These are phyloP conservation scores for Persicaria maculosa DNA, from an alignment of 148 eudicot species.

Conservation along the genomic window DNA sequence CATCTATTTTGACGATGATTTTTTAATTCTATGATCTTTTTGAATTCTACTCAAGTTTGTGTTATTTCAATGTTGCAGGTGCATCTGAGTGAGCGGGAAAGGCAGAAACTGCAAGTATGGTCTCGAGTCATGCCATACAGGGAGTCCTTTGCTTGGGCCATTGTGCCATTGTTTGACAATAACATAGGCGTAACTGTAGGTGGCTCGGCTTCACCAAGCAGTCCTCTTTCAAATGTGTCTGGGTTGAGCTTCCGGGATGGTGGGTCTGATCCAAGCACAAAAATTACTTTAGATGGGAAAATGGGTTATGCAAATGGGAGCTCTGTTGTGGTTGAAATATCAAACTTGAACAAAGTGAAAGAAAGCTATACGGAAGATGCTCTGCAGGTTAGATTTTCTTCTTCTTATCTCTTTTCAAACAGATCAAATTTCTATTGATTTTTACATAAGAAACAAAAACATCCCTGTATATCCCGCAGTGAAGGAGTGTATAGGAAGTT, in stretches of 20 bases:
- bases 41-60: slow-evolving; percentile 7
- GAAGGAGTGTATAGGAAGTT: too few relatives aligned
- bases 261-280: slow-evolving; percentile 58
- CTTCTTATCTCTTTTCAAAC: background rate
- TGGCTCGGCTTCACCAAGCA: slow-evolving; percentile 92
- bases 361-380: slow-evolving; percentile 98
- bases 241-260: slow-evolving; percentile 76
- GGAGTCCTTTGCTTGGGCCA: slow-evolving; percentile 97
- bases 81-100: slow-evolving; percentile 92
- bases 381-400: slow-evolving; percentile 50
- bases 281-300: slow-evolving; percentile 81
- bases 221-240: slow-evolving; percentile 72
- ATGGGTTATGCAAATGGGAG: slow-evolving; percentile 72
- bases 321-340: slow-evolving; percentile 89
- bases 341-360: slow-evolving; percentile 93
- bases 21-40: background rate
- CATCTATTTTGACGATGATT: background rate
- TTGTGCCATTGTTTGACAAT: slow-evolving; percentile 88
- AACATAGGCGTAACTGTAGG: slow-evolving; percentile 59
- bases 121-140: slow-evolving; percentile 95
- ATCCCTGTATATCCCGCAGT: too few relatives aligned
- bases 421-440: background rate
- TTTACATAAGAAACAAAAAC: background rate
- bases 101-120: slow-evolving; percentile 96
- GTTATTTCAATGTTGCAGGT: slow-evolving; percentile 37